Evolutionary conservation across 2,329 filamentous ascomycete genomes (phyloP), one percentile per base, ranked within the genome.

Genomic region (Dothistroma septosporum): DNA sequence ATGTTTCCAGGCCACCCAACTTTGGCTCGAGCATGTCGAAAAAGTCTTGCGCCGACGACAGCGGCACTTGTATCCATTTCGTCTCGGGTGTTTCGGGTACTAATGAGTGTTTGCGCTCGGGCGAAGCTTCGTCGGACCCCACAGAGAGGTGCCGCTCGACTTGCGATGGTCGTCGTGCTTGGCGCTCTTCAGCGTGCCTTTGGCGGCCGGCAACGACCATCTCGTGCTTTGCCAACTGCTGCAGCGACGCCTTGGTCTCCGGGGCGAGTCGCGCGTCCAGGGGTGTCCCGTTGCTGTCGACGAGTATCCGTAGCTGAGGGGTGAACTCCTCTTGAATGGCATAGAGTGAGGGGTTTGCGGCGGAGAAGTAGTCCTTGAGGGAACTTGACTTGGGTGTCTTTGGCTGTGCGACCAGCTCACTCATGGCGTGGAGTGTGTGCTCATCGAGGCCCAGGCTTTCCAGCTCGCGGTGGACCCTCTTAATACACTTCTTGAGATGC

Each of bases 401-500:
- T 46, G 62, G 62, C 41, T 61, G 57, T n/a, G 64, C 60, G 1
- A 71, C 58, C 62, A 79, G 78, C 60, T 69, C 80, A 58, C 89
- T 79, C 31, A 94, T 80, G 60, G 84, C 82, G 52, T 85, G 82
- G 58, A 95, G 77, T 1, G 88, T 91, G 10, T 87, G 82, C 4
- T 84, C 83, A 65, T 90, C 88, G 32, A 95, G 83, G 8, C 91
- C 91, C 14, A 93, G 77, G 35, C 82, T 81, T 46, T 81, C 77
- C 56, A 96, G 81, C 77, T 96, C 90, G 55, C 79, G 77, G 65
- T 87, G 85, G 54, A 95, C 87, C 72, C 87, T 87, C 72, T 92
- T 93, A 72, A 96, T 87, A 76, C 89, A 90, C 78, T 95, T 96
- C 76, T 96, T 96, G 59, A 96, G 83, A 74, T 91, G 85, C 49